Evolutionary conservation across 208 protist species (phyloP).

Genomic region (Trypanosomatidae sp.): DNA sequence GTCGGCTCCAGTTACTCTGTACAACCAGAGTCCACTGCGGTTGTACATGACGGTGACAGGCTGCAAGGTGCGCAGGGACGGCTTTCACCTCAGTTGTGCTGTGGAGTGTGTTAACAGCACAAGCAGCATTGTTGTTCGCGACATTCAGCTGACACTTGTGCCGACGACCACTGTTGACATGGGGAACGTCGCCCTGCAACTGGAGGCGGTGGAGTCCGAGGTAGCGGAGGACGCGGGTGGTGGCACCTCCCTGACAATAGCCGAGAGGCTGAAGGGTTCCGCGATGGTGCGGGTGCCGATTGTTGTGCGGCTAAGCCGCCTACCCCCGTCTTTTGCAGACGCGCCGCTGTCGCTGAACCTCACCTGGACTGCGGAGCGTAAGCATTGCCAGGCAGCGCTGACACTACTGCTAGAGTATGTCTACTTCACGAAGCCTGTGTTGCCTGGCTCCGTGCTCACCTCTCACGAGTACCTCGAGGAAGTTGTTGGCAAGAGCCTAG

Average conservation of each 20-base stretch:
- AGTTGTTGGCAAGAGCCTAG: constrained; percentile 35
- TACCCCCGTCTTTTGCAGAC: constrained; percentile 36
- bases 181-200: constrained; percentile 10
- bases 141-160: constrained; percentile 16
- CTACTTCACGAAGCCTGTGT: constrained; percentile 58
- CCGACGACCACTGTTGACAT: constrained; percentile 17
- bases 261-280: constrained; percentile 43
- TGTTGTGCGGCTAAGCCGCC: constrained; percentile 21
- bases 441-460: constrained; percentile 16
- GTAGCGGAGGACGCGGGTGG: background rate
- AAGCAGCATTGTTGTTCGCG: constrained; percentile 25
- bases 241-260: constrained; percentile 16
- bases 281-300: constrained; percentile 29
- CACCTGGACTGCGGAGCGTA: constrained; percentile 44
- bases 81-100: constrained; percentile 32
- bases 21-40: constrained; percentile 37
- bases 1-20: constrained; percentile 35
- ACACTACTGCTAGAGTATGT: constrained; percentile 43
- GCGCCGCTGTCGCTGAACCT: constrained; percentile 34
- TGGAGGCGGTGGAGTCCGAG: background rate
- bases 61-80: constrained; percentile 56
- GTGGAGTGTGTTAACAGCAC: constrained; percentile 48
- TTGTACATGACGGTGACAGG: constrained; percentile 29
- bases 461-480: constrained; percentile 37
- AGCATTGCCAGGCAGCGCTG: constrained; percentile 9